A percentile compares a stretch with the other conserved stretches of the same genome.
phyloP scores from a whole-genome alignment of 495 filamentous ascomycete species.

The Immersiella caudata region DNA sequence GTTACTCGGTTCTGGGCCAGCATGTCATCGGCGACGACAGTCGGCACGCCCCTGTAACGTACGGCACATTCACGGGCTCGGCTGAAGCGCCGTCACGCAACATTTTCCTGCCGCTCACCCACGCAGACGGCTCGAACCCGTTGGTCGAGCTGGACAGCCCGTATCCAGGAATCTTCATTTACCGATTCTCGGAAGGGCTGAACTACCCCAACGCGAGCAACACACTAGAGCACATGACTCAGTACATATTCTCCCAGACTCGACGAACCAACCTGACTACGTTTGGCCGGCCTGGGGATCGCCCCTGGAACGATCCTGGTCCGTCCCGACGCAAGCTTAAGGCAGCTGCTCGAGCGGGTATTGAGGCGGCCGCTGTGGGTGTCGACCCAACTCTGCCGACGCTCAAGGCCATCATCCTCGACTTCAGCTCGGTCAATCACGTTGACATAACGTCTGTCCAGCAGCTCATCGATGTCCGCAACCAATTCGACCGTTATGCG shows the following conservation, averaged over 20 bases:
- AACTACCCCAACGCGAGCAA: conserved; percentile 94
- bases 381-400: conserved; percentile 64
- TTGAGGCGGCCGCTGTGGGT: conserved; percentile 40
- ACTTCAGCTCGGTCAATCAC: conserved; percentile 95
- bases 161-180: conserved; percentile 95
- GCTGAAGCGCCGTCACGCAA: conserved; percentile 56
- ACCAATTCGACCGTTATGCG: conserved; percentile 90
- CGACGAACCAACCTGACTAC: conserved; percentile 71
- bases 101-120: conserved; percentile 88
- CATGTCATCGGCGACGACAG: conserved; percentile 66
- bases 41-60: conserved; percentile 36
- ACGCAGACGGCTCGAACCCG: conserved; percentile 89
- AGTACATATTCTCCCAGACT: conserved; percentile 73
- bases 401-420: conserved; percentile 89
- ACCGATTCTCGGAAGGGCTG: conserved; percentile 94
- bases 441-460: conserved; percentile 94
- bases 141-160: conserved; percentile 75
- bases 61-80: conserved; percentile 54
- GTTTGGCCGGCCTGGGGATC: conserved; percentile 72
- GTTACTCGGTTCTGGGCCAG: conserved; percentile 88
- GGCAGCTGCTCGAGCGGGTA: conserved; percentile 40
- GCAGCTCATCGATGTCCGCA: conserved; percentile 94
- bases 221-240: conserved; percentile 80
- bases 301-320: conserved; percentile 96
- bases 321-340: conserved; percentile 53